These are phyloP conservation scores for Penicillium canariense DNA, from an alignment of 495 filamentous ascomycete species.

Conservation along the genomic window DNA sequence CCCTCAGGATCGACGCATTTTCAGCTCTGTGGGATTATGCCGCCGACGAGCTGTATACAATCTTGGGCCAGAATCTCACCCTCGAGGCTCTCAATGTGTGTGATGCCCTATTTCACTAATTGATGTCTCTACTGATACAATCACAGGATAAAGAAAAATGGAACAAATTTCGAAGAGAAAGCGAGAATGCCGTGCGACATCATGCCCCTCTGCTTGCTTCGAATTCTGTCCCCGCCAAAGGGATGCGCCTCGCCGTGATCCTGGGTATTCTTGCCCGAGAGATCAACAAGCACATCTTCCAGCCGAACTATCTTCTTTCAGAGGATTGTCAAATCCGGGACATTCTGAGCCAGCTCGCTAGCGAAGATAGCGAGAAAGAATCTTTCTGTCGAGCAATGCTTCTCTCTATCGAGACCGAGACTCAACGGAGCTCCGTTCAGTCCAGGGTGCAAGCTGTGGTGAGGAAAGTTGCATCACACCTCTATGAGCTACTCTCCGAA, in stretches of 20 bases:
- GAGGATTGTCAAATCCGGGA: slow-evolving; percentile 8
- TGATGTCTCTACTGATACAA: no score
- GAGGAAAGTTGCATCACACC: not conserved
- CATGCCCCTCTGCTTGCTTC: slow-evolving; percentile 2
- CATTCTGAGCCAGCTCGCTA: slow-evolving; percentile 16
- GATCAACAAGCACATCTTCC: slow-evolving; percentile 27
- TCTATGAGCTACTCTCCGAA: not conserved
- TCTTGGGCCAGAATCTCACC: no score
- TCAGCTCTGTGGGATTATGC: no score
- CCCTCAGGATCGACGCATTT: no score
- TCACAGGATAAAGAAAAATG: no score
- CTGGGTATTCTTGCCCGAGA: slow-evolving; percentile 26
- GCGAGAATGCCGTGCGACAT: not conserved
- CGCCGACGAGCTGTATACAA: no score
- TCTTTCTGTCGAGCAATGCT: slow-evolving; percentile 24
- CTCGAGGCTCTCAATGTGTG: no score
- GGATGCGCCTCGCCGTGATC: slow-evolving; percentile 20
- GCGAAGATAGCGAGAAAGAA: slow-evolving; percentile 24
- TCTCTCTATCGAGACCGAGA: slow-evolving; percentile 19
- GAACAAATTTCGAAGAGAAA: no score
- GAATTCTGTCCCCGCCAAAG: slow-evolving; percentile 9
- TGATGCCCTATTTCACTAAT: no score
- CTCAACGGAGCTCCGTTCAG: not conserved
- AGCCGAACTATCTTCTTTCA: slow-evolving; percentile 22
- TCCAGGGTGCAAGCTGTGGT: not conserved